A percentile compares a stretch with the other conserved stretches of the same genome.
phyloP scores from a whole-genome alignment of 228 moss, liverwort and hornwort genomes.

The Sphagnum magellanicum region DNA sequence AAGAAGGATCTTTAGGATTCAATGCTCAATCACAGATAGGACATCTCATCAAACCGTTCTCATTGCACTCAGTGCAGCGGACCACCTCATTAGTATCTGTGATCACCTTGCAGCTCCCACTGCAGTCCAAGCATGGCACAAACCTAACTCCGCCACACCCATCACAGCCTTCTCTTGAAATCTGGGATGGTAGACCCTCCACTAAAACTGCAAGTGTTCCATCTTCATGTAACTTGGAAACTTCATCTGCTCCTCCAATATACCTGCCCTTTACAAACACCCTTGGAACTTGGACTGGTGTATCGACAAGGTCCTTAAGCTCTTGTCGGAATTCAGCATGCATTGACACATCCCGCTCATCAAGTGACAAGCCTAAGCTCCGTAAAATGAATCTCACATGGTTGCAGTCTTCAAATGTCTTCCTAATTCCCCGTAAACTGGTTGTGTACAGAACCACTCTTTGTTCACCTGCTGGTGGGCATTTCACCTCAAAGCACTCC shows the following conservation, averaged over 20 bases:
- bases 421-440: constrained; percentile 70
- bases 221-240: constrained; percentile 53
- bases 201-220: constrained; percentile 44
- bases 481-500: constrained; percentile 47
- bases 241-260: constrained; percentile 50
- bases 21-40: constrained; percentile 48
- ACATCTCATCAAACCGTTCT: constrained; percentile 74
- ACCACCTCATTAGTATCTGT: constrained; percentile 40
- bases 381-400: constrained; percentile 51
- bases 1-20: background rate
- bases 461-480: constrained; percentile 58
- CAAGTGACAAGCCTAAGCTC: constrained; percentile 43
- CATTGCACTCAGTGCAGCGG: constrained; percentile 61
- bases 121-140: constrained; percentile 62
- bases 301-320: constrained; percentile 38
- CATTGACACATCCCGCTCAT: constrained; percentile 68
- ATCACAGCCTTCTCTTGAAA: constrained; percentile 44
- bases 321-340: constrained; percentile 71
- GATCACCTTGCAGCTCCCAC: constrained; percentile 56
- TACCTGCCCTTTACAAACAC: constrained; percentile 64
- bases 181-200: constrained; percentile 36
- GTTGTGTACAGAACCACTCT: constrained; percentile 66
- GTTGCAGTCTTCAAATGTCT: constrained; percentile 69
- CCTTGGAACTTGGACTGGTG: constrained; percentile 48
- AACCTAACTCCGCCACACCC: constrained; percentile 72